Evolutionary conservation across 192 early-diverging fungal genomes (phyloP), one percentile per base, ranked within the genome.

Genomic region (Paraglomus brasilianum): DNA sequence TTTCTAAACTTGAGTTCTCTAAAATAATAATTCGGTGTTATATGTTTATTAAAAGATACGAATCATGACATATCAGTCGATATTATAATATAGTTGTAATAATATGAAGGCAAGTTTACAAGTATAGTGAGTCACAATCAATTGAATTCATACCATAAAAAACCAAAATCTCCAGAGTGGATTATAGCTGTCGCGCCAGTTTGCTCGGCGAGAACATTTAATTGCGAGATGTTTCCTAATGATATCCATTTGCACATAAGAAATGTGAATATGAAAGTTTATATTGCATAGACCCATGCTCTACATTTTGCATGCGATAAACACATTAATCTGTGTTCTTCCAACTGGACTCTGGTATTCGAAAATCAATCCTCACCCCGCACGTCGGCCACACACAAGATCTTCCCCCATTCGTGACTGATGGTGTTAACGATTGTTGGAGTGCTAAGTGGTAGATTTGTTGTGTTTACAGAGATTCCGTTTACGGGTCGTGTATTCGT

Each of bases 111-210:
- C 48, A 1, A 39, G 24, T 15, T 38, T 45, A 8, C 8, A 14
- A 41, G 14, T 60, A 60, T 41, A 15, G 8, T 10, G 8, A 63
- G 13, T 14, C 14, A 47, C 47, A 8, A 30, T 14, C 36, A n/a
- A 30, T 48, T 11, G 41, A 30, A 30, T 30, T 30, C 39, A 59
- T 74, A 84, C 85, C 85, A 74, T 84, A 86, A 56, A 86, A n/a
- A 86, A 36, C 83, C 83, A 66, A 86, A 86, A 70, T 86, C 85
- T 24, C 85, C 85, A 21, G 83, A 81, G 45, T 86, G 85, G 39
- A 86, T 82, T 38, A 86, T 74, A 61, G 76, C 64, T 40, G 77
- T 73, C 5, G 85, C 85, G 41, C 81, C 79, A 8, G 81, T 77
- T 47, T 83, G 78, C 49, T 80, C 78, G 46, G 82, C 85, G 15